phyloP scores from a whole-genome alignment of 169 alveolate species.

The Miamiensis avidus region DNA sequence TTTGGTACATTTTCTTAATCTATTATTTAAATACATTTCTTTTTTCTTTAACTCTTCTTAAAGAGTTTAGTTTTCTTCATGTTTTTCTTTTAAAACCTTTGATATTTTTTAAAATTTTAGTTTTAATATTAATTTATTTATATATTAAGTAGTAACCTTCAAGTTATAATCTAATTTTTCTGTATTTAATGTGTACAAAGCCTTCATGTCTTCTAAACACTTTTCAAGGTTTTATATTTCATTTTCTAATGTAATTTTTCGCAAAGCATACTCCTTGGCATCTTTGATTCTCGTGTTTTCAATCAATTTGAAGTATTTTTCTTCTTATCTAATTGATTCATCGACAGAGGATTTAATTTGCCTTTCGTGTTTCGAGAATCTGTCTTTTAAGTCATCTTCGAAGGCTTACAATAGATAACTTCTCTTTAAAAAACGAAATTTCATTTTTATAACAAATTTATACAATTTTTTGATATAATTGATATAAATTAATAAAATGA shows the following conservation, averaged over 20 bases:
- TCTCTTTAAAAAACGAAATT: constrained; percentile 29
- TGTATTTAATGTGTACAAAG: constrained; percentile 62
- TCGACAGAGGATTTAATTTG: constrained; percentile 46
- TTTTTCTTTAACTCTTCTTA: constrained; percentile 50
- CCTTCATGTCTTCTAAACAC: constrained; percentile 78
- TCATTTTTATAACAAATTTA: not conserved
- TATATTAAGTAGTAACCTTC: constrained; percentile 37
- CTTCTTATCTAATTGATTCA: constrained; percentile 61
- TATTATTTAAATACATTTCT: constrained; percentile 54
- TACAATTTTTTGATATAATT: no score
- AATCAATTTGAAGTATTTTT: constrained; percentile 51
- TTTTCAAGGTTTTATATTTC: constrained; percentile 66
- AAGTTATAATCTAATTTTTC: constrained; percentile 68
- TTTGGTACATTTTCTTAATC: constrained; percentile 44
- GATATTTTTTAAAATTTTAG: no score
- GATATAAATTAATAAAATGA: no score
- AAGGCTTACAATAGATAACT: constrained; percentile 46
- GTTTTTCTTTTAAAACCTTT: constrained; percentile 46
- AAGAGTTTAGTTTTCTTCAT: constrained; percentile 48
- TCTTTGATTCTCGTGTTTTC: constrained; percentile 63
- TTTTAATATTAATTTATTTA: no score
- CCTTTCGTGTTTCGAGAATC: constrained; percentile 55
- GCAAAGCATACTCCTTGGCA: constrained; percentile 61
- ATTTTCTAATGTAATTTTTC: constrained; percentile 62
- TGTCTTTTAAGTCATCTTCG: constrained; percentile 51